phyloP scores from a whole-genome alignment of 371 early-diverging fungal genomes.

The Rhizomucor pusillus region DNA sequence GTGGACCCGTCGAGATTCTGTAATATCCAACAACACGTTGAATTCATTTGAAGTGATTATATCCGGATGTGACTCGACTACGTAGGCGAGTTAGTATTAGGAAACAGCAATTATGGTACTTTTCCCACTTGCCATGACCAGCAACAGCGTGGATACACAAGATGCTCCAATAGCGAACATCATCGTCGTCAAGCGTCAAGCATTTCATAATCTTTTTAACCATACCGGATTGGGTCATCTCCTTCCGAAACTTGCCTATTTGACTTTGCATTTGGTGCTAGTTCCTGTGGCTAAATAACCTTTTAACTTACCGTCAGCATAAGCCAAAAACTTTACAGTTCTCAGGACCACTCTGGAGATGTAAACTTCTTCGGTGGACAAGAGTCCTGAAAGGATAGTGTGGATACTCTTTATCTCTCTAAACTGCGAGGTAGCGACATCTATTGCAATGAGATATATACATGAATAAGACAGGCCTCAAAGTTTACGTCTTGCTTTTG shows the following conservation, averaged over 20 bases:
- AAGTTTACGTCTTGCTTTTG: no score
- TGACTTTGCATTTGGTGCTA: no score
- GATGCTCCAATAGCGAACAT: conserved; percentile 74
- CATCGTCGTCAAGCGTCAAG: conserved; percentile 69
- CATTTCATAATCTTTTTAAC: conserved; percentile 61
- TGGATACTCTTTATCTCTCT: conserved; percentile 61
- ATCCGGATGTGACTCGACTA: conserved; percentile 42
- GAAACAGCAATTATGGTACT: background rate
- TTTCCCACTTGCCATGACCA: conserved; percentile 24
- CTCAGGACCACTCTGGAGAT: conserved; percentile 73
- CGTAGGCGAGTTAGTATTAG: background rate
- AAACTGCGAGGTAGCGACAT: conserved; percentile 60
- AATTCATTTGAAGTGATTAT: conserved; percentile 40
- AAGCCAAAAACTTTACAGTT: conserved; percentile 69
- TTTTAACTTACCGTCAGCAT: conserved; percentile 48
- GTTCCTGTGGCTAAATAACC: no score
- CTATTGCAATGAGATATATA: background rate
- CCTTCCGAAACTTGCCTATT: conserved; percentile 33
- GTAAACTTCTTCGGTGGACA: conserved; percentile 62
- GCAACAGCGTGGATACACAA: conserved; percentile 55
- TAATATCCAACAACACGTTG: conserved; percentile 32
- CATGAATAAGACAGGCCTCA: no score
- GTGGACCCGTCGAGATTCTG: conserved; percentile 33
- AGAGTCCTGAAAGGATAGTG: conserved; percentile 51
- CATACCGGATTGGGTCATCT: conserved; percentile 61